Evolutionary conservation across 2,329 filamentous ascomycete species (phyloP).

Genomic region (Colletotrichum karsti): DNA sequence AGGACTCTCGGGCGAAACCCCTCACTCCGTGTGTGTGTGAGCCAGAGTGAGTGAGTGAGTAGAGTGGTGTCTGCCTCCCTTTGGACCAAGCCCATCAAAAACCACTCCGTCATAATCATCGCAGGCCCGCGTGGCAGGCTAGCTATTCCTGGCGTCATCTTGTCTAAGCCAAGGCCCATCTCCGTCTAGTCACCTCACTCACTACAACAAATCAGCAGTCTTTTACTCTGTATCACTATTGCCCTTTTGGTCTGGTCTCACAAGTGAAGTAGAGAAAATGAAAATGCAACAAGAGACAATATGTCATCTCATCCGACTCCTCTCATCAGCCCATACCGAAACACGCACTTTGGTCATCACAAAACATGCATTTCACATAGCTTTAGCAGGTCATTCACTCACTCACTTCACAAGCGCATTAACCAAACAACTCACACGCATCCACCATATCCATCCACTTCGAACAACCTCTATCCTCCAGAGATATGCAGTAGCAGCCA

Average conservation of each 20-base stretch:
- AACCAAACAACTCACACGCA: neutral
- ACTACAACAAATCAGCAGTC: no score
- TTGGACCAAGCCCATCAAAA: neutral
- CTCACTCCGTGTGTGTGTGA: no score
- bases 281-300: neutral
- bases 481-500: no score
- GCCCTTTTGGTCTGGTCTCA: neutral
- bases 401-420: neutral
- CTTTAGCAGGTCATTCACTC: neutral
- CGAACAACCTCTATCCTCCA: neutral
- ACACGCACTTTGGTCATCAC: neutral
- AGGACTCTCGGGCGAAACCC: slow-evolving; percentile 26
- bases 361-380: neutral
- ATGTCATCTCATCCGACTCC: slow-evolving; percentile 23
- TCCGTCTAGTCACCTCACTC: neutral
- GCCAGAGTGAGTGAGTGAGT: no score
- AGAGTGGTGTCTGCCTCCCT: no score
- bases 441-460: neutral
- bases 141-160: neutral
- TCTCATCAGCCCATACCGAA: neutral
- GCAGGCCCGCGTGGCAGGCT: slow-evolving; percentile 3
- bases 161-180: neutral
- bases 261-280: neutral
- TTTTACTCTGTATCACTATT: no score
- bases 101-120: neutral